These are phyloP conservation scores for Eustoma russellianum DNA, from an alignment of 257 asterid genomes.

Conservation along the genomic window DNA sequence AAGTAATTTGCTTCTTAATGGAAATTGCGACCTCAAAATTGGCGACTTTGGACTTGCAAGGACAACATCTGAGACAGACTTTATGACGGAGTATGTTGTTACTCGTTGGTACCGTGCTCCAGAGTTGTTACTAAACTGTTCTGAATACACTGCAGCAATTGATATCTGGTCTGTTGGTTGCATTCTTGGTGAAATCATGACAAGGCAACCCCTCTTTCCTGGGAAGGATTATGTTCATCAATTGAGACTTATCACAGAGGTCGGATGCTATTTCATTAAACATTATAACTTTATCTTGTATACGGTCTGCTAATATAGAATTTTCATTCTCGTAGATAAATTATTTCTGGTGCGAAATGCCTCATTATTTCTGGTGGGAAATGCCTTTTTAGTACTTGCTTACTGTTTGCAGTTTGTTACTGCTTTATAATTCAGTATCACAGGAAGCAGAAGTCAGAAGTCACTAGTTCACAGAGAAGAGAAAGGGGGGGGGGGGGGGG, in stretches of 20 bases:
- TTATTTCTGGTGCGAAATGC: too few species aligned
- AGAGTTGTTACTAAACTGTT: conserved; percentile 87
- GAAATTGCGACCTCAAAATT: conserved; percentile 79
- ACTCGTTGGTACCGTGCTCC: conserved; percentile 99
- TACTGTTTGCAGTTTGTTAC: too few species aligned
- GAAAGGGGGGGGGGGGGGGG: too few species aligned
- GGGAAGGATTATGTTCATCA: conserved; percentile 97
- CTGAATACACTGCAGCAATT: conserved; percentile 93
- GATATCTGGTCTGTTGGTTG: conserved; percentile 99
- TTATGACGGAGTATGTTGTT: conserved; percentile 98
- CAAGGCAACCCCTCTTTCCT: conserved; percentile 87
- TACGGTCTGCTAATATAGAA: too few species aligned
- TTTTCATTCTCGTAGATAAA: too few species aligned
- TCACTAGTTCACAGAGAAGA: too few species aligned
- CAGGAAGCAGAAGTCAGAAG: too few species aligned
- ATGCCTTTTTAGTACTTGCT: too few species aligned
- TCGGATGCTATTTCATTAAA: conserved; percentile 11
- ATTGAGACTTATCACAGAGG: conserved; percentile 94
- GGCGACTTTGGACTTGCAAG: conserved; percentile 98
- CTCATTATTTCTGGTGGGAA: too few species aligned
- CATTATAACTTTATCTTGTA: neutral
- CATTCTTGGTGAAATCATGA: conserved; percentile 92
- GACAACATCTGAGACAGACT: conserved; percentile 96
- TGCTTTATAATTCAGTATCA: too few species aligned
- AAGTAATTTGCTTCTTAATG: conserved; percentile 78